Conservation (phyloP, 1,284 basidiomycete species). For the Grifola frondosa region DNA sequence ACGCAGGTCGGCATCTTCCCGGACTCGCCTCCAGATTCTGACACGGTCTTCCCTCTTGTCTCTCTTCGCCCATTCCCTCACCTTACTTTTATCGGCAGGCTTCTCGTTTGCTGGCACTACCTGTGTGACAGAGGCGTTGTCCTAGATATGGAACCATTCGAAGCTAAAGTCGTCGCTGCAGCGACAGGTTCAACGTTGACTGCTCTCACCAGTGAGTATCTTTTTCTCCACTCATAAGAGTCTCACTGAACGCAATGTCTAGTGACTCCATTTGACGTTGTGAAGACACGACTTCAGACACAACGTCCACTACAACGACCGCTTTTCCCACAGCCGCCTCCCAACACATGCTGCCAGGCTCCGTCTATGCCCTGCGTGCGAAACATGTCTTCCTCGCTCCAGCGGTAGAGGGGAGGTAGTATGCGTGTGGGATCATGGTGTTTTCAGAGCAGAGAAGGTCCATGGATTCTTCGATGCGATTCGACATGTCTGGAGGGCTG, state of each 20-base stretch:
- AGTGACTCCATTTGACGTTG: slow-evolving; percentile 96
- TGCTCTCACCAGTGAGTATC: slow-evolving; percentile 73
- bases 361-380: slow-evolving; percentile 56
- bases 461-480: slow-evolving; percentile 83
- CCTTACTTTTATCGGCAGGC: not conserved
- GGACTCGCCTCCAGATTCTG: slow-evolving; percentile 1
- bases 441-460: slow-evolving; percentile 70
- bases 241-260: slow-evolving; percentile 5
- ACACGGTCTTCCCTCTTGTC: too few relatives aligned
- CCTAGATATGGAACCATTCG: slow-evolving; percentile 61
- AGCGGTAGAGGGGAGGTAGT: slow-evolving; percentile 59
- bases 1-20: slow-evolving; percentile 20
- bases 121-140: not conserved
- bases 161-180: slow-evolving; percentile 81
- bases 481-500: slow-evolving; percentile 72
- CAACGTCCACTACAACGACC: slow-evolving; percentile 54
- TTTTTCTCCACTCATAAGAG: slow-evolving; percentile 1
- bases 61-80: not conserved
- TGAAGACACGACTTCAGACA: slow-evolving; percentile 91
- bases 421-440: slow-evolving; percentile 72
- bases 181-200: slow-evolving; percentile 80
- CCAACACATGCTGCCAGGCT: slow-evolving; percentile 67
- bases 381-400: slow-evolving; percentile 73
- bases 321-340: slow-evolving; percentile 49
- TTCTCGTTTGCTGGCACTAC: not conserved